Base-by-base conservation (phyloP, 192 early-diverging fungal species). In the Rhizophagus clarus region DNA sequence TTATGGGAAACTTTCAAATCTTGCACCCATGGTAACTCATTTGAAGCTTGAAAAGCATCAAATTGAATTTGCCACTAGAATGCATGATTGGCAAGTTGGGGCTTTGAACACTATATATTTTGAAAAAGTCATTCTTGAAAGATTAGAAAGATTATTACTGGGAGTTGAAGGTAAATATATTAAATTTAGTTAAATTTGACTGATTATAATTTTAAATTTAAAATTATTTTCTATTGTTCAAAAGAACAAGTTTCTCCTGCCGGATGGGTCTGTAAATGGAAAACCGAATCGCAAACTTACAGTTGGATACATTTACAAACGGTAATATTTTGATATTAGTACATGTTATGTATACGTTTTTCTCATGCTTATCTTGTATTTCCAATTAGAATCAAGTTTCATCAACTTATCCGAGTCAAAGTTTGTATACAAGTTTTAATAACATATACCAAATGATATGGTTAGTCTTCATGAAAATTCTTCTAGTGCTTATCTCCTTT, bases 11-110 rank as follows among this genome's bases (percentile, higher is more conserved):
- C 42, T 72, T 24, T 72, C 71, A 49, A 72, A 28, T 26, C 24
- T 72, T 45, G 34, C 45, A 28, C 71, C 71, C 17, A 29, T 72
- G n/a, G 71, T 29, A 49, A 72, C 71, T 49, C 71, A 72, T 26
- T 28, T 72, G 45, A 72, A 47, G n/a, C 71, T 72, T 72, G 40
- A 49, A 51, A 72, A 37, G 26, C 71, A 72, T 72, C 71, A 72
- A 51, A 72, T 72, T 17, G 71, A 72, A 72, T 72, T 72, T 47
- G 40, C 71, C 4, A 72, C 71, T n/a, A 72, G 71, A 72, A 22
- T 72, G 34, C 45, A 72, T 51, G 71, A 72, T 72, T 72, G 71
- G 71, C 71, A 72, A 49, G 15, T 72, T 20, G 71, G 71, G 4
- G 71, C 71, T n/a, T 15, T 72, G 71, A 49, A 72, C 11, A 17